Conservation (phyloP, 495 filamentous ascomycete species). For the Aspergillus sclerotiicarbonarius region DNA sequence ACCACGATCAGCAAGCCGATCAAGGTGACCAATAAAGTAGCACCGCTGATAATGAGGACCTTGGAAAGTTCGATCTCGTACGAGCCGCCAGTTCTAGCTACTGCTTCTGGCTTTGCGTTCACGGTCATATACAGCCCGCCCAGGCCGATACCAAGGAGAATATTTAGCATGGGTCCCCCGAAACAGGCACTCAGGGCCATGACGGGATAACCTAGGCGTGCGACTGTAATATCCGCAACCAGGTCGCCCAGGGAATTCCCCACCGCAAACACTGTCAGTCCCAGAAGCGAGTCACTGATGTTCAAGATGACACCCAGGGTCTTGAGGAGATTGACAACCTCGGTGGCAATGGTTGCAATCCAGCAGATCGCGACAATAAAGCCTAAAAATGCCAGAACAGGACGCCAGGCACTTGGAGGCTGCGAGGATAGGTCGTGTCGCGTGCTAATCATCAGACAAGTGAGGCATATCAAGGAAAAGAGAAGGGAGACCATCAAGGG, state of each 20-base stretch:
- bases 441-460: conserved; percentile 61
- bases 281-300: conserved; percentile 94
- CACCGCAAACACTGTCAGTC: conserved; percentile 94
- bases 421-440: conserved; percentile 38
- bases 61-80: conserved; percentile 82
- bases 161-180: conserved; percentile 97
- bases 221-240: conserved; percentile 92
- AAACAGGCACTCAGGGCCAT: conserved; percentile 97
- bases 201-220: conserved; percentile 87
- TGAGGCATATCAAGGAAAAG: conserved; percentile 63
- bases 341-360: conserved; percentile 94
- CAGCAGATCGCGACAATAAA: conserved; percentile 89
- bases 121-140: conserved; percentile 84
- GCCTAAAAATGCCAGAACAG: conserved; percentile 80
- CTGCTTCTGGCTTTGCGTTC: conserved; percentile 24
- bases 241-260: conserved; percentile 94
- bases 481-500: conserved; percentile 69
- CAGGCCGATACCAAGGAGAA: conserved; percentile 88
- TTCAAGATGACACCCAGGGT: conserved; percentile 87
- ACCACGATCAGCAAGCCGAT: conserved; percentile 75
- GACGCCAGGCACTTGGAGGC: conserved; percentile 62
- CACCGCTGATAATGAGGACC: conserved; percentile 77
- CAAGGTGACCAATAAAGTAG: conserved; percentile 78
- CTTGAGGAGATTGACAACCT: conserved; percentile 94
- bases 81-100: conserved; percentile 35